Evolutionary conservation across 2,329 filamentous ascomycete genomes (phyloP), one percentile per base, ranked within the genome.

Genomic region (Pseudogymnoascus sp.): DNA sequence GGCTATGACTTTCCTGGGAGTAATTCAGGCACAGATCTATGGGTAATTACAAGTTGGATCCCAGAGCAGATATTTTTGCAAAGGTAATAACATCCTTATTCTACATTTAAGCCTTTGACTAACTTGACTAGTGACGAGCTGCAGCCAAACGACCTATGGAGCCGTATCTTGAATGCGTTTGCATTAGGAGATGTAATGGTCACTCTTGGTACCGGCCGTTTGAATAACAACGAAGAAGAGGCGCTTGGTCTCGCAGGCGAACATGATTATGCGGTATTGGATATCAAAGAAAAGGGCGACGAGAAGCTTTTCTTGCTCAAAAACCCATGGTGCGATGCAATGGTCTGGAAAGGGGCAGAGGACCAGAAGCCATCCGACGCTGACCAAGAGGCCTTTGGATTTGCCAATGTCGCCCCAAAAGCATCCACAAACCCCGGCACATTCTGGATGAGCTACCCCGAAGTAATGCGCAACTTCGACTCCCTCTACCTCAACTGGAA

Each of bases 401-500:
- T 63, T 18, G 61, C 14, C 6, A n/a, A 46, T 46, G 42, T 6
- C 12, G 21, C 6, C 5, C 21, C 46, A 73, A 60, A 43, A 3
- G 7, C 62, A 2, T 18, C 59, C 38, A 70, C 76, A 18, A 74
- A 76, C 28, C 87, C 88, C 0, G 91, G 92, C n/a, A 91, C 89
- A 0, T 96, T 96, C 72, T 97, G 95, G 93, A 96, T 97, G 77
- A 86, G 88, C 23, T 85, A 95, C 28, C 90, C 96, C 68, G 90
- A 92, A 67, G 86, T 97, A 3, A 84, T 91, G 37, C 92, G 96
- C 70, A 88, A 96, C 72, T 99, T 97, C 67, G 92, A 97, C 73
- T 96, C 93, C 16, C 85, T 99, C 68, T 99, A 97, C 74, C 80
- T 99, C 62, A 99, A 97, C 76, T 99, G 95, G 95, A 97, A 96